Percentiles rank a stretch among this genome's conserved stretches.
Evolutionary conservation across 768 basidiomycete species (phyloP).

Genomic region (Pleurotus platypus): DNA sequence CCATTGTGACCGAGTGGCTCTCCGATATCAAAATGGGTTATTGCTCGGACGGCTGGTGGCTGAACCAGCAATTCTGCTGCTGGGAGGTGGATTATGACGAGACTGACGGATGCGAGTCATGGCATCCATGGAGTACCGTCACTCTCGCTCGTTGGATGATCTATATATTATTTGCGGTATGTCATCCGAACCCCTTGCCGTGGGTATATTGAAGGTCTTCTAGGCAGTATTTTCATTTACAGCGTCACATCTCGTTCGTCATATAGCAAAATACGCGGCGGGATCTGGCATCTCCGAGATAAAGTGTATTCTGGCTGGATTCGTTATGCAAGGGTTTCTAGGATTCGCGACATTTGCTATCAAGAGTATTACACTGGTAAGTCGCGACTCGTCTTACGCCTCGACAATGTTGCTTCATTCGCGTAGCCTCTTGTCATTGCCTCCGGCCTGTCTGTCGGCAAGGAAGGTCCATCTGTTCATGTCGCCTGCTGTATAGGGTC

Average conservation of each 20-base stretch:
- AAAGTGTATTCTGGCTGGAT: slow-evolving; percentile 95
- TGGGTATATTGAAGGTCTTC: slow-evolving; percentile 11
- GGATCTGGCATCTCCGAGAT: slow-evolving; percentile 99
- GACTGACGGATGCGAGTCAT: slow-evolving; percentile 80
- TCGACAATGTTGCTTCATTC: neutral
- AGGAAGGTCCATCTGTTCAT: slow-evolving; percentile 98
- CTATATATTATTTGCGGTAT: slow-evolving; percentile 87
- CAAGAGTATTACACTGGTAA: slow-evolving; percentile 89
- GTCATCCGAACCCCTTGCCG: slow-evolving; percentile 20
- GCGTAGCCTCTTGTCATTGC: slow-evolving; percentile 91
- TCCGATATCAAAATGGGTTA: slow-evolving; percentile 98
- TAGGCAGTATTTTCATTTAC: slow-evolving; percentile 82
- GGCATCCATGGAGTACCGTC: slow-evolving; percentile 85
- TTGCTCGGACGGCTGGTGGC: slow-evolving; percentile 96
- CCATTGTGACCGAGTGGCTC: slow-evolving; percentile 95
- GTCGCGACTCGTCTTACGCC: slow-evolving; percentile 21
- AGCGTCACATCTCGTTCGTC: slow-evolving; percentile 84
- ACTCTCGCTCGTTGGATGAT: slow-evolving; percentile 73
- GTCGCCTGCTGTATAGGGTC: slow-evolving; percentile 93
- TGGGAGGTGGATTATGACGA: slow-evolving; percentile 90
- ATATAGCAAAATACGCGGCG: slow-evolving; percentile 91
- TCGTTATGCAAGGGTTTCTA: slow-evolving; percentile 94
- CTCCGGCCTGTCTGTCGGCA: slow-evolving; percentile 94
- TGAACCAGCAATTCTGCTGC: slow-evolving; percentile 97
- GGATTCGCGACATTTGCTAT: slow-evolving; percentile 88